phyloP scores from a whole-genome alignment of 345 rosid genomes.

The Eucalyptus caleyi region DNA sequence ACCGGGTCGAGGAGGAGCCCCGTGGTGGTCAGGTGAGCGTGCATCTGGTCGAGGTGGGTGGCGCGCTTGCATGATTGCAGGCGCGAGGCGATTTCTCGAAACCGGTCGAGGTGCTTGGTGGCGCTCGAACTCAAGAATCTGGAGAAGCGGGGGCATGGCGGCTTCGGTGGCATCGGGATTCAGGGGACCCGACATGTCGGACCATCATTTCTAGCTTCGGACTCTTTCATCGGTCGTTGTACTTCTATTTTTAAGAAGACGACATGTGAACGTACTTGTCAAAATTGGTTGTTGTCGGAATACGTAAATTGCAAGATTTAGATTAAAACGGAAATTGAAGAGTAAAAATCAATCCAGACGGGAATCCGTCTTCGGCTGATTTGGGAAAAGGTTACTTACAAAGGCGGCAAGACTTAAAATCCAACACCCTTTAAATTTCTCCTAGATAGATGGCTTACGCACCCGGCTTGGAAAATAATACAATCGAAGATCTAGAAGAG shows the following conservation, averaged over 20 bases:
- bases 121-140: background rate
- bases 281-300: too few relatives aligned
- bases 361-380: background rate
- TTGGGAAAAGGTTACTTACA: background rate
- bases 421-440: background rate
- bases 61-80: background rate
- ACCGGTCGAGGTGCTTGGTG: background rate
- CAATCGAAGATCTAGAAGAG: background rate
- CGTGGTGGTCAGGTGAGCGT: conserved; percentile 1
- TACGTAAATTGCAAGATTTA: background rate
- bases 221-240: background rate
- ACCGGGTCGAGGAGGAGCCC: background rate
- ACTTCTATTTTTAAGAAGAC: background rate
- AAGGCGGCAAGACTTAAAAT: background rate
- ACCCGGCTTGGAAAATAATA: background rate
- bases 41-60: conserved; percentile 1
- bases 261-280: background rate
- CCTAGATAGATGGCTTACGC: background rate
- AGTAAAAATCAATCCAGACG: background rate
- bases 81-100: background rate
- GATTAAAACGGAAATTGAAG: accelerated
- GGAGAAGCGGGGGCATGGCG: background rate
- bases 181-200: background rate
- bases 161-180: background rate
- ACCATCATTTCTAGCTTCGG: background rate